phyloP scores from a whole-genome alignment of 2,329 filamentous ascomycete genomes.

The Talaromyces albobiverticillius region DNA sequence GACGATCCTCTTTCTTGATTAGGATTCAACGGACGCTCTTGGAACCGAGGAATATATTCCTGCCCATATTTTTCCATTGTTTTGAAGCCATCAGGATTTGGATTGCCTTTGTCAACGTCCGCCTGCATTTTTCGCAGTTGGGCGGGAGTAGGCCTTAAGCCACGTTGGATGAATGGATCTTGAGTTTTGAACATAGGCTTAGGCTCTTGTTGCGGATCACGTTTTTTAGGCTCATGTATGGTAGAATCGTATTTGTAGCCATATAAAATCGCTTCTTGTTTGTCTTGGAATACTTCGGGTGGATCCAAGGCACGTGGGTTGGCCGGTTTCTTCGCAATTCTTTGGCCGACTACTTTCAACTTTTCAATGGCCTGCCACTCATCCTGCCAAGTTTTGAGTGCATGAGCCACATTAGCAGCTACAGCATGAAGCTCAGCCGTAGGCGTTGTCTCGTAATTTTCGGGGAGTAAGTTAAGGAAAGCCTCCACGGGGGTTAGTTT shows the following conservation, averaged over 20 bases:
- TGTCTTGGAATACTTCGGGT: conserved; percentile 54
- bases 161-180: conserved; percentile 55
- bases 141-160: conserved; percentile 43
- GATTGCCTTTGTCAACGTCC: conserved; percentile 33
- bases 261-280: conserved; percentile 60
- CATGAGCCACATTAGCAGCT: conserved; percentile 53
- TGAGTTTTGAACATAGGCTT: conserved; percentile 47
- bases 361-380: conserved; percentile 54
- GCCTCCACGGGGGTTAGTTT: conserved; percentile 35
- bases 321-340: conserved; percentile 48
- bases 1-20: conserved; percentile 23
- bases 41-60: conserved; percentile 35
- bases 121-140: conserved; percentile 39
- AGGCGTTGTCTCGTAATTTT: conserved; percentile 40
- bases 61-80: conserved; percentile 35
- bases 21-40: conserved; percentile 29
- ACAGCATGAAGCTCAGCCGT: conserved; percentile 54
- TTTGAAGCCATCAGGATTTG: conserved; percentile 42
- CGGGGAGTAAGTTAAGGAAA: conserved; percentile 34
- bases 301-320: conserved; percentile 52
- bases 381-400: conserved; percentile 56
- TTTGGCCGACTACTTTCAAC: conserved; percentile 46
- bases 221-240: conserved; percentile 14
- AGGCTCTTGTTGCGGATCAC: conserved; percentile 30
- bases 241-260: conserved; percentile 55